A percentile compares a stretch with the other conserved stretches of the same genome.
These are phyloP conservation scores for Raffaelea arxii DNA, from an alignment of 2,329 filamentous ascomycete species.

Conservation along the genomic window DNA sequence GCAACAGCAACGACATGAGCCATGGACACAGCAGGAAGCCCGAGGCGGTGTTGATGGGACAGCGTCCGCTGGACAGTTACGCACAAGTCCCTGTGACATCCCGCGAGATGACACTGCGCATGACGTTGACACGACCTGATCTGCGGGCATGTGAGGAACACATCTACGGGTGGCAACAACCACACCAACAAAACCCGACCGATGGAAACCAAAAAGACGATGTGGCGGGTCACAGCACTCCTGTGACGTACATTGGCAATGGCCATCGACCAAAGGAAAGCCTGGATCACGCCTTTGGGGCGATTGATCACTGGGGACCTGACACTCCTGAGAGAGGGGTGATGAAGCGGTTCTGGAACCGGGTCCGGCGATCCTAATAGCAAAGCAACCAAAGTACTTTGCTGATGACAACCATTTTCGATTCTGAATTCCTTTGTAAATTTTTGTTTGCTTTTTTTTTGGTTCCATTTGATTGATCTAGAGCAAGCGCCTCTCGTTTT, in stretches of 20 bases:
- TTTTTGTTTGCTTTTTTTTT: conserved; percentile 7
- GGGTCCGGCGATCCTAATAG: conserved; percentile 35
- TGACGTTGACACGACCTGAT: conserved; percentile 89
- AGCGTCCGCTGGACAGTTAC: conserved; percentile 29
- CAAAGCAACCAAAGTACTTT: neutral
- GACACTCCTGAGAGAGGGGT: conserved; percentile 40
- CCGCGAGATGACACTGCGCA: conserved; percentile 89
- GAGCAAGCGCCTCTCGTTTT: neutral
- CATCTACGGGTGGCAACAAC: conserved; percentile 53
- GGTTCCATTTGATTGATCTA: neutral
- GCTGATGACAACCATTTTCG: neutral
- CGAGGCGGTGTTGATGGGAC: conserved; percentile 7
- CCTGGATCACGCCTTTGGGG: conserved; percentile 42
- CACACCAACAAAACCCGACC: conserved; percentile 19
- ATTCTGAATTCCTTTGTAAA: neutral
- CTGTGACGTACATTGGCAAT: conserved; percentile 21
- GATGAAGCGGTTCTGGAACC: conserved; percentile 57
- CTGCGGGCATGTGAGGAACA: conserved; percentile 65
- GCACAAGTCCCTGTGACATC: conserved; percentile 46
- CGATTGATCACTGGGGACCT: conserved; percentile 40
- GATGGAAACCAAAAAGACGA: conserved; percentile 18
- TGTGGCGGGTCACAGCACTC: conserved; percentile 11
- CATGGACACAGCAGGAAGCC: neutral
- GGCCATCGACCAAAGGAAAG: conserved; percentile 35
- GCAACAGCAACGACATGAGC: neutral